A percentile compares a stretch with the other conserved stretches of the same genome.
phyloP scores from a whole-genome alignment of 73 alveolate genomes.

The Paramecium tetraurelia region DNA sequence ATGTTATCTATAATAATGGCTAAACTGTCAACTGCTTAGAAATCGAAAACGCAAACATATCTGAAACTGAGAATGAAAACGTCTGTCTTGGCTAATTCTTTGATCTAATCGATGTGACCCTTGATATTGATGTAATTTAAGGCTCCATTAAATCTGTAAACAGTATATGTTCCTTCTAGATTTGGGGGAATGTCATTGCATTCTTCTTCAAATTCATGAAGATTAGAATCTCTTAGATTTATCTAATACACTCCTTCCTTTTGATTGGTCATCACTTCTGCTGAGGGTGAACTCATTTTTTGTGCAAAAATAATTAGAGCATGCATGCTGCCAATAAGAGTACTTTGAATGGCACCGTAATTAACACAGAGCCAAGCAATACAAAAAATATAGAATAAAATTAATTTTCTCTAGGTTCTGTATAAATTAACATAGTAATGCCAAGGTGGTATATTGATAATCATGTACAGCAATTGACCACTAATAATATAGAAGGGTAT shows the following conservation, averaged over 20 bases:
- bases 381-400: neutral
- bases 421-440: neutral
- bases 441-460: conserved; percentile 29
- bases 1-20: neutral
- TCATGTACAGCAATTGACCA: conserved; percentile 24
- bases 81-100: conserved; percentile 8
- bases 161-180: neutral
- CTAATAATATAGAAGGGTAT: conserved; percentile 29
- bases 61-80: neutral
- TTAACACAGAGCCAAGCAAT: conserved; percentile 17
- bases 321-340: conserved; percentile 19
- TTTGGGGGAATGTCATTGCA: neutral
- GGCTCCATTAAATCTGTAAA: conserved; percentile 38
- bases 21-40: conserved; percentile 25
- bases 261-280: conserved; percentile 25
- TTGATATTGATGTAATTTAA: conserved; percentile 18
- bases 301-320: conserved; percentile 3
- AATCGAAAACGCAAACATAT: conserved; percentile 29
- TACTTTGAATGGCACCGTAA: conserved; percentile 35
- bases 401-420: neutral
- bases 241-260: neutral
- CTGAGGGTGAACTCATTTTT: conserved; percentile 20
- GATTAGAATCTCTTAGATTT: neutral
- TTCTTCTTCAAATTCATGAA: neutral
- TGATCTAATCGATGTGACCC: conserved; percentile 12